These are phyloP conservation scores for Boletus rufocinnamomeus DNA, from an alignment of 768 basidiomycete genomes.

Conservation along the genomic window DNA sequence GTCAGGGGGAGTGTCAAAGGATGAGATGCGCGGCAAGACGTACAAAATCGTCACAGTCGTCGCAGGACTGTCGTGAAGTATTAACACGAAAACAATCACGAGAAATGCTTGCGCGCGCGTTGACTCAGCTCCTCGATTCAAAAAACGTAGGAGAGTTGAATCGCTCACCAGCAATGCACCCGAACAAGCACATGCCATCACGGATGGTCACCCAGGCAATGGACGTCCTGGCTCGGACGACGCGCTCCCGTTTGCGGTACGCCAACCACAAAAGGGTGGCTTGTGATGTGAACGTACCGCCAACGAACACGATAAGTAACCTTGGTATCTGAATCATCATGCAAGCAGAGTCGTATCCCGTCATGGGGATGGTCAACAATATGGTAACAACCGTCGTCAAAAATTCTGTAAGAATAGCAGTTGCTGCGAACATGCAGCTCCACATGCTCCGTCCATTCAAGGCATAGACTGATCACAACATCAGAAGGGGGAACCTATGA, in stretches of 20 bases:
- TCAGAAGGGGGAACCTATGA: neutral
- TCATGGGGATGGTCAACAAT: constrained; percentile 2
- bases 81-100: neutral
- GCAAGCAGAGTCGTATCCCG: constrained; percentile 20
- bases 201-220: constrained; percentile 27
- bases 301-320: constrained; percentile 6
- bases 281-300: constrained; percentile 16
- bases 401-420: constrained; percentile 16
- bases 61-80: constrained; percentile 3
- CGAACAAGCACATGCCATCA: constrained; percentile 22
- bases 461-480: constrained; percentile 19
- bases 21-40: neutral
- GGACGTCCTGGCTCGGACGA: neutral
- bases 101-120: constrained; percentile 17
- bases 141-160: neutral
- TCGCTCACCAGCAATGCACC: constrained; percentile 18
- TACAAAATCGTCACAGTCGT: constrained; percentile 18
- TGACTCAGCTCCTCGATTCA: neutral
- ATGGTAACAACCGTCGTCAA: neutral
- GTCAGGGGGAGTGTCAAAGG: neutral
- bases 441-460: constrained; percentile 11
- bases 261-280: constrained; percentile 22
- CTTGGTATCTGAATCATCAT: constrained; percentile 2
- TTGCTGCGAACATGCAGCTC: constrained; percentile 1
- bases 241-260: constrained; percentile 14